These are phyloP conservation scores for Apostasia shenzhenica DNA, from an alignment of 106 monocot genomes.

Conservation along the genomic window DNA sequence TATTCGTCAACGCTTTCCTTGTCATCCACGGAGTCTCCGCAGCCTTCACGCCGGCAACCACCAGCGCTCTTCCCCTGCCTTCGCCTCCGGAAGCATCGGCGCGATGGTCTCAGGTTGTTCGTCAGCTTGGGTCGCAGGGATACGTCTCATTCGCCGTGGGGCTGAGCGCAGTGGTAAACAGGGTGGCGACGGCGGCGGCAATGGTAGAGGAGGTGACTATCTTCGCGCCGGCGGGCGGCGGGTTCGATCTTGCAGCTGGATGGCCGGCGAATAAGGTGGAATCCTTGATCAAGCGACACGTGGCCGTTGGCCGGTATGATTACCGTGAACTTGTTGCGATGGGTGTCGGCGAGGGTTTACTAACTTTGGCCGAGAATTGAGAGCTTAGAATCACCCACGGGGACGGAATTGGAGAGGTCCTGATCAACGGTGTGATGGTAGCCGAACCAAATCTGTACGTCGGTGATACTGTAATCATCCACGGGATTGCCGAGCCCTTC, in stretches of 20 bases:
- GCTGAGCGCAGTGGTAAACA: constrained; percentile 1
- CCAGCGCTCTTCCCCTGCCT: too few species aligned
- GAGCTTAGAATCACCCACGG: constrained; percentile 5
- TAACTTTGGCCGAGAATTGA: background rate
- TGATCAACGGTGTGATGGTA: constrained; percentile 3
- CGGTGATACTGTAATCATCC: background rate
- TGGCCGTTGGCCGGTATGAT: background rate
- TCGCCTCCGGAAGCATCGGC: background rate
- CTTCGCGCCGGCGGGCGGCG: constrained; percentile 4
- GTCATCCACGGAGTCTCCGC: too few species aligned
- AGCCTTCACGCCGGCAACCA: too few species aligned
- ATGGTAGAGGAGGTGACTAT: background rate
- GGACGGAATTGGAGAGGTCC: background rate
- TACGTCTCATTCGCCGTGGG: constrained; percentile 12
- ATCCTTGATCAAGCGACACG: background rate
- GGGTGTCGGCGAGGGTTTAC: background rate
- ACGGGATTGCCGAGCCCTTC: constrained; percentile 1
- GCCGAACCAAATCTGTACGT: constrained; percentile 1
- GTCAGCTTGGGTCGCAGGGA: background rate
- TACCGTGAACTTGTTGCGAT: background rate
- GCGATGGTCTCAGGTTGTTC: background rate
- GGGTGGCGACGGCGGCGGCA: background rate
- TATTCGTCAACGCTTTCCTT: too few species aligned
- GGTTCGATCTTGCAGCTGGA: background rate
- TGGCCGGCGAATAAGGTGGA: background rate